These are phyloP conservation scores for Orbilia quercus DNA, from an alignment of 2,329 filamentous ascomycete genomes.

Conservation along the genomic window DNA sequence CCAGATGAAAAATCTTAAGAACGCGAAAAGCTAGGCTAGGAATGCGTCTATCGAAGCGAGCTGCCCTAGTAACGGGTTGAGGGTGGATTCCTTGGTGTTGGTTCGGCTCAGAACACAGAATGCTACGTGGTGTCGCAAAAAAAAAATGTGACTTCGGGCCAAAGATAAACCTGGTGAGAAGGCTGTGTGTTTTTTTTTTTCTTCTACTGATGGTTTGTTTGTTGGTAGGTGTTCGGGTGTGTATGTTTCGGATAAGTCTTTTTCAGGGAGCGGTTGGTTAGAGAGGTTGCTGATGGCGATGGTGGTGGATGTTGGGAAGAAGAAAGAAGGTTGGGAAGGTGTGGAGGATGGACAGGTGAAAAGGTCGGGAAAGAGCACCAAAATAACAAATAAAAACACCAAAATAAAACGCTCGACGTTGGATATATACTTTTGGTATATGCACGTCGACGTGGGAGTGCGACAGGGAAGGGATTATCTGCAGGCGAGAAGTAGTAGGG, in stretches of 20 bases:
- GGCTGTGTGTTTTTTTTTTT: conserved; percentile 37
- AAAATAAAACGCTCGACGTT: conserved; percentile 52
- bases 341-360: conserved; percentile 19
- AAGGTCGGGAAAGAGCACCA: conserved; percentile 19
- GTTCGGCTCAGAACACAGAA: conserved; percentile 29
- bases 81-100: conserved; percentile 38
- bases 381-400: no score
- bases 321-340: conserved; percentile 21
- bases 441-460: conserved; percentile 33
- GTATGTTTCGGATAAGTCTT: conserved; percentile 45
- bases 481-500: no score
- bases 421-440: no score
- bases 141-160: conserved; percentile 29
- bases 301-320: conserved; percentile 52
- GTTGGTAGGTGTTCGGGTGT: conserved; percentile 33
- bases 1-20: conserved; percentile 39
- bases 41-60: conserved; percentile 56
- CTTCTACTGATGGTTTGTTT: conserved; percentile 17
- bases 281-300: conserved; percentile 31
- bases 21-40: conserved; percentile 40
- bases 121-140: conserved; percentile 25
- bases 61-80: conserved; percentile 42
- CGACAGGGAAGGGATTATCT: conserved; percentile 15
- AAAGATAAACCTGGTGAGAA: conserved; percentile 13
- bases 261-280: conserved; percentile 42